These are phyloP conservation scores for Plantago elongata DNA, from an alignment of 257 asterid genomes.

Conservation along the genomic window DNA sequence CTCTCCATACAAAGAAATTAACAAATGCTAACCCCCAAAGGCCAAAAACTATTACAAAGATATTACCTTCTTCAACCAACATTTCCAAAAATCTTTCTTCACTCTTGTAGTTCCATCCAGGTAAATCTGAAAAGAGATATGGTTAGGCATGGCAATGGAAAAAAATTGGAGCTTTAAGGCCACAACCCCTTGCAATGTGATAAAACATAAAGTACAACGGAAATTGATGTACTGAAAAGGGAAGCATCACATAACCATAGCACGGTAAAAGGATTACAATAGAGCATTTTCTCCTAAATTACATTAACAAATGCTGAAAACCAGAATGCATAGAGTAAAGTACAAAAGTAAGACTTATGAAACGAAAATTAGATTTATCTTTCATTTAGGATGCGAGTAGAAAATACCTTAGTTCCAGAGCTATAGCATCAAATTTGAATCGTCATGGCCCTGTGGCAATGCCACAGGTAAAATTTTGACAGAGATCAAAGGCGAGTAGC, in stretches of 20 bases:
- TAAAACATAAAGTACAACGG: background rate
- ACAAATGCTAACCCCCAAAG: slow-evolving; percentile 4
- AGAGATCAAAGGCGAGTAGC: slow-evolving; percentile 62
- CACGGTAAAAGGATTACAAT: no score
- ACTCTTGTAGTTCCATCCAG: slow-evolving; percentile 12
- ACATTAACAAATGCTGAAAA: no score
- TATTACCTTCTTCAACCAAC: slow-evolving; percentile 30
- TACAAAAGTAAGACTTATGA: background rate
- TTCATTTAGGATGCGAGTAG: slow-evolving; percentile 7
- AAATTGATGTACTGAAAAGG: background rate
- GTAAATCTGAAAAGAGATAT: slow-evolving; percentile 7
- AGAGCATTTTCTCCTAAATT: no score
- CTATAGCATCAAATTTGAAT: slow-evolving; percentile 38
- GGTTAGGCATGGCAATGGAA: background rate
- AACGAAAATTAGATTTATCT: background rate
- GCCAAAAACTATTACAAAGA: slow-evolving; percentile 17
- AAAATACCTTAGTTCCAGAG: slow-evolving; percentile 36
- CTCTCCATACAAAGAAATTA: slow-evolving; percentile 14
- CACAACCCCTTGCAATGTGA: background rate
- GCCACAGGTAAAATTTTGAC: slow-evolving; percentile 46
- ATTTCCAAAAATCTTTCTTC: slow-evolving; percentile 15
- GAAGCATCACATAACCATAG: background rate
- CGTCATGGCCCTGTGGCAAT: slow-evolving; percentile 38
- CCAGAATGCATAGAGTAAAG: no score
- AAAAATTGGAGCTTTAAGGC: background rate